Percentiles rank a stretch among this genome's conserved stretches.
These are phyloP conservation scores for Lantana camara DNA, from an alignment of 257 asterid genomes.

Conservation along the genomic window DNA sequence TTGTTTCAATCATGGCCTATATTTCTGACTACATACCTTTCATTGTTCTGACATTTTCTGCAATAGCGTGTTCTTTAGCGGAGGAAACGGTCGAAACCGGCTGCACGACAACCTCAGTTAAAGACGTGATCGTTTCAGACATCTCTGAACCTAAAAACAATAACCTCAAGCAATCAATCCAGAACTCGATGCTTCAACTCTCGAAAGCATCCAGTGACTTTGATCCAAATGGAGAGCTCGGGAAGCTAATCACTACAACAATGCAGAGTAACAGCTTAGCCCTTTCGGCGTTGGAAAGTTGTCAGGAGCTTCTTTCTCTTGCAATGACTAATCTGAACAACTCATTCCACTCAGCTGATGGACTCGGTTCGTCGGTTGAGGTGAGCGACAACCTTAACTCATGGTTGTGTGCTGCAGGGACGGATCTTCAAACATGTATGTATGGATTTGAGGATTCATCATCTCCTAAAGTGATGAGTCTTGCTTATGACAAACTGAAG, in stretches of 20 bases:
- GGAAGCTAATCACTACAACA: neutral
- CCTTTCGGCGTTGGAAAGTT: constrained; percentile 19
- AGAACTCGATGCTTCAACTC: constrained; percentile 4
- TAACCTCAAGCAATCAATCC: neutral
- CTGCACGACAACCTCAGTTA: neutral
- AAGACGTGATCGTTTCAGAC: neutral
- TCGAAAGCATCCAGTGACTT: constrained; percentile 7
- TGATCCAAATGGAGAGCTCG: constrained; percentile 1
- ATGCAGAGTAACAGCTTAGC: neutral
- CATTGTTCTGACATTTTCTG: neutral
- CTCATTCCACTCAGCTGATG: neutral
- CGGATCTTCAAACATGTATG: constrained; percentile 21
- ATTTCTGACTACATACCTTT: neutral
- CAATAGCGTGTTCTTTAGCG: neutral
- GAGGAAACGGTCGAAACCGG: neutral
- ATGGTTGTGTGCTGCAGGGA: constrained; percentile 20
- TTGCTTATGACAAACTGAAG: constrained; percentile 4
- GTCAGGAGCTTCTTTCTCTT: constrained; percentile 15
- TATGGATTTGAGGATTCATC: constrained; percentile 23
- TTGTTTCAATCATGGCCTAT: constrained; percentile 8
- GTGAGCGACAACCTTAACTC: neutral
- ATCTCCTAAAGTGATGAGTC: neutral
- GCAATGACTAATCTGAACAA: constrained; percentile 21
- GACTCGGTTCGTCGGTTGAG: neutral
- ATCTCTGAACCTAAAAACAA: neutral